Conservation (phyloP, 768 basidiomycete species). For the Pulveroboletus ravenelii region DNA sequence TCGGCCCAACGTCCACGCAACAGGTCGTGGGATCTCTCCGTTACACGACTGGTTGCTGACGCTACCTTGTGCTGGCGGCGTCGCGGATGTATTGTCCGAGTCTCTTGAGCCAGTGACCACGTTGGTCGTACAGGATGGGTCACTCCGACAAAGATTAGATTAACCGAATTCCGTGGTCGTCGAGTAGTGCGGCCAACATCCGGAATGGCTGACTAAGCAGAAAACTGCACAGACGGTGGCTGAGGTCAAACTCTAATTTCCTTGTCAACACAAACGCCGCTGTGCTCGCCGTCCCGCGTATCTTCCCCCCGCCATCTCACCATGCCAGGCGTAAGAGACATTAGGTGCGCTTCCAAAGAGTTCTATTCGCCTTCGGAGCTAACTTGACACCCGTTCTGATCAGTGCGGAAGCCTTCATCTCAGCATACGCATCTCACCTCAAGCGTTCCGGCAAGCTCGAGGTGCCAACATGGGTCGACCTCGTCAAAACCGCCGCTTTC, state of each 20-base stretch:
- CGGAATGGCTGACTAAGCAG: constrained; percentile 32
- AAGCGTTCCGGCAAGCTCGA: constrained; percentile 99
- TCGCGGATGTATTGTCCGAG: too few species aligned
- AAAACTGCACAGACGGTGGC: constrained; percentile 39
- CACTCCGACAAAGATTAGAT: too few species aligned
- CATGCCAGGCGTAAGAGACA: constrained; percentile 83
- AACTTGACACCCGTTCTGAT: not conserved
- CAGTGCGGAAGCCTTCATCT: constrained; percentile 92
- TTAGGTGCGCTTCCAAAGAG: constrained; percentile 44
- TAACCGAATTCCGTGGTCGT: too few species aligned
- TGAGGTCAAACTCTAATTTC: constrained; percentile 33
- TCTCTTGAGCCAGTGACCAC: too few species aligned
- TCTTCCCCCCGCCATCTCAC: constrained; percentile 25
- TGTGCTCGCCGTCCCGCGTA: constrained; percentile 38
- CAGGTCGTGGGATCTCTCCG: too few species aligned
- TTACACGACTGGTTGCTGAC: too few species aligned
- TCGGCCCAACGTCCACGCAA: too few species aligned
- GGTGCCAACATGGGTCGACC: constrained; percentile 96
- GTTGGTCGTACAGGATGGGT: too few species aligned
- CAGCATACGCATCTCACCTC: constrained; percentile 91
- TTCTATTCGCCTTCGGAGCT: not conserved
- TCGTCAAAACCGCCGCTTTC: constrained; percentile 96
- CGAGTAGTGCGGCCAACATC: too few species aligned
- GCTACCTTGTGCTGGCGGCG: too few species aligned
- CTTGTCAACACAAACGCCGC: constrained; percentile 40